Evolutionary conservation across 75 land plant genomes (phyloP), one percentile per base, ranked within the genome.

Genomic region (Sequoia sempervirens): DNA sequence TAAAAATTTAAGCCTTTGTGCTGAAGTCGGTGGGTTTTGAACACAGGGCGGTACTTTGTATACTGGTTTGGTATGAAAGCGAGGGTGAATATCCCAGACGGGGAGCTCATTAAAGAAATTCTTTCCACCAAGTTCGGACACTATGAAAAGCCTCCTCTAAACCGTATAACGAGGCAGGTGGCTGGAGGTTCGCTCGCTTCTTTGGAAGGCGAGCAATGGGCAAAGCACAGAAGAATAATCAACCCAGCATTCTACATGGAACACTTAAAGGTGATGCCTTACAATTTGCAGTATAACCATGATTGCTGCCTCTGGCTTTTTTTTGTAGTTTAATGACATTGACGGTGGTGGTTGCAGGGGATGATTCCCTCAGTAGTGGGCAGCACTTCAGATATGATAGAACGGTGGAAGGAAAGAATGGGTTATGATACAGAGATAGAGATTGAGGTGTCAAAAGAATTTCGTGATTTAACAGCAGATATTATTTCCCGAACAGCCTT

Each of bases 151-250:
- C 40, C n/a, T 13, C 32, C 30, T 46, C 81, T 7, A 26, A 64
- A 64, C 68, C n/a, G 0, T 47, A 47, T 47, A 47, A 47, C 11
- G 12, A 64, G 15, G 23, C 28, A 64, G 68, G 28, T 64, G 68
- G 6, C 4, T 5, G 68, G 28, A 64, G 68, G 68, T 26, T 90
- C 90, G 0, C 26, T 90, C 12, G 70, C 54, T 23, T 17, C 15
- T 41, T 82, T 82, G 37, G 87, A 86, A 12, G 91, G 87, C 8
- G 87, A 90, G 23, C 79, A 90, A 64, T 90, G 91, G 91, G 87
- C 86, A 23, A 81, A 82, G 40, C 89, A 86, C 46, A 84, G 91
- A 56, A 64, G 89, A 56, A 76, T 90, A 12, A 40, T 90, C 23
- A 83, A 82, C 58, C 91, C 90, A 26, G 90, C 88, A 1, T 90